phyloP scores from a whole-genome alignment of 1,284 basidiomycete species.

The Pulchroboletus neoregius region DNA sequence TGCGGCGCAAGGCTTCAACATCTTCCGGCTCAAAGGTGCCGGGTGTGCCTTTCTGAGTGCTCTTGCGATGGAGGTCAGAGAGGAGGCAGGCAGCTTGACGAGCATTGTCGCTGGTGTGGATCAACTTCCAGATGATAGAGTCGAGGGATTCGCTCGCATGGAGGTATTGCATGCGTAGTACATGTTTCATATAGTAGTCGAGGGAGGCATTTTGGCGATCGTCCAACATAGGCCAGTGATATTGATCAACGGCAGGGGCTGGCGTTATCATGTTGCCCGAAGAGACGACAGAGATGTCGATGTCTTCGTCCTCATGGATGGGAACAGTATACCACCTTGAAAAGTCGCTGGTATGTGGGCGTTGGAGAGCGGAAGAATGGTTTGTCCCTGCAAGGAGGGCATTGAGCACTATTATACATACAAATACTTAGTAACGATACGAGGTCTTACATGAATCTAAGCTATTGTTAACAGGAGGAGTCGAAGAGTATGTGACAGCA shows the following conservation, averaged over 20 bases:
- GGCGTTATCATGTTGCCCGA: conserved; percentile 18
- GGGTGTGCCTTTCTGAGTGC: conserved; percentile 17
- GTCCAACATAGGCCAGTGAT: conserved; percentile 15
- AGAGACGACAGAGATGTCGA: conserved; percentile 21
- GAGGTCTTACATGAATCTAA: conserved; percentile 62
- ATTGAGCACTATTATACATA: conserved; percentile 67
- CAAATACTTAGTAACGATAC: conserved; percentile 60
- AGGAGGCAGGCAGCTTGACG: conserved; percentile 56
- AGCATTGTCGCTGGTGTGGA: conserved; percentile 37
- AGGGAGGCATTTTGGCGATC: conserved; percentile 22
- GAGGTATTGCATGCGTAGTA: conserved; percentile 63
- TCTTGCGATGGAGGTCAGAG: conserved; percentile 33
- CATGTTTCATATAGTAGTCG: conserved; percentile 39
- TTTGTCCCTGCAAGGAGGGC: conserved; percentile 50
- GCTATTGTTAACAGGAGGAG: conserved; percentile 41
- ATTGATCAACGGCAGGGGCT: conserved; percentile 10
- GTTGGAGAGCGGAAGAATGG: conserved; percentile 24
- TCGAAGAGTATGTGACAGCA: conserved; percentile 30
- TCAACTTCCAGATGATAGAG: conserved; percentile 43
- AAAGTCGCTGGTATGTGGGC: conserved; percentile 32
- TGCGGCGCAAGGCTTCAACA: conserved; percentile 24
- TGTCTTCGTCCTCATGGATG: conserved; percentile 16
- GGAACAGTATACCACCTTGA: conserved; percentile 19
- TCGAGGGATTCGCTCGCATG: conserved; percentile 55
- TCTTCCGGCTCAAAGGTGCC: conserved; percentile 28